Evolutionary conservation across 164 flowering plant genomes (phyloP).

Genomic region (Liquidambar formosana): DNA sequence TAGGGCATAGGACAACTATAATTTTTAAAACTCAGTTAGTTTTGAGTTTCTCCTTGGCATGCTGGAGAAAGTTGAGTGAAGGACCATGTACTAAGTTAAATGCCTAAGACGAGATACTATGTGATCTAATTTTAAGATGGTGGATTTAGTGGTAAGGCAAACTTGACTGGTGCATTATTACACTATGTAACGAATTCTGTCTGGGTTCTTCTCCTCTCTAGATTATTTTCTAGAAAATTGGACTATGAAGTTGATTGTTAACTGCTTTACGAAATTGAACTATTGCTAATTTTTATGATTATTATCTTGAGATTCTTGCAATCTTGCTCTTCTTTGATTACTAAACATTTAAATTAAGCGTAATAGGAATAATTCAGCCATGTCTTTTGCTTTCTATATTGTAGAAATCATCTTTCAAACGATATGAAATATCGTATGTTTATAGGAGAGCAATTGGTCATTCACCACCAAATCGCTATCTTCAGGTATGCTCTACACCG

Average conservation of each 20-base stretch:
- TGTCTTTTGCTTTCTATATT: constrained; percentile 7
- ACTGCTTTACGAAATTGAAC: neutral
- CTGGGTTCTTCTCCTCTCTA: neutral
- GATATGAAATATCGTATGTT: constrained; percentile 83
- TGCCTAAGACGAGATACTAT: too few relatives aligned
- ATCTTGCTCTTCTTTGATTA: neutral
- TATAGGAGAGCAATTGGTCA: constrained; percentile 88
- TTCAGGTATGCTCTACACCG: constrained; percentile 58
- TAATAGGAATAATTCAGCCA: neutral
- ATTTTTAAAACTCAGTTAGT: too few relatives aligned
- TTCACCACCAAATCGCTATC: constrained; percentile 88
- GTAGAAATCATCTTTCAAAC: constrained; percentile 73
- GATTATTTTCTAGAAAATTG: neutral
- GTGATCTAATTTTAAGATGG: too few relatives aligned
- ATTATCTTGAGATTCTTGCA: neutral
- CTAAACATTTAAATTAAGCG: neutral
- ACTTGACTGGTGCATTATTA: neutral
- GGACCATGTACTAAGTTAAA: too few relatives aligned
- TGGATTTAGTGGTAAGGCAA: neutral
- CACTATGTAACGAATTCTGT: neutral
- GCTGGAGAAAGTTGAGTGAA: too few relatives aligned
- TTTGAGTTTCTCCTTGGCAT: too few relatives aligned
- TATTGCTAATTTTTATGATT: neutral
- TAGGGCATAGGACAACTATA: too few relatives aligned
- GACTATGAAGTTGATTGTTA: neutral